Conservation (phyloP, 2,329 filamentous ascomycete genomes). For the Pestalotiopsis sp. region DNA sequence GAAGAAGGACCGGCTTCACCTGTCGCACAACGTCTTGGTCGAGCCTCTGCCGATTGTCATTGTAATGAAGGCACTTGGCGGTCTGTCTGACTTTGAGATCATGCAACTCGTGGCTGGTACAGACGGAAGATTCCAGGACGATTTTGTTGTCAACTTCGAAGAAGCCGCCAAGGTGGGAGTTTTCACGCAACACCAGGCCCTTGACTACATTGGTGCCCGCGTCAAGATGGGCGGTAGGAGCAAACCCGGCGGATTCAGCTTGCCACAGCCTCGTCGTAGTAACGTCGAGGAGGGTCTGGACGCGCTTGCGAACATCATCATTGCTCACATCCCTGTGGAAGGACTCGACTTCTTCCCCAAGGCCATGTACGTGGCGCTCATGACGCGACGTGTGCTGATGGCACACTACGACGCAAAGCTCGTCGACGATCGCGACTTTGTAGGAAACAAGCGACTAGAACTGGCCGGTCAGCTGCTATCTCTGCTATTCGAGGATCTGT, state of each 20-base stretch:
- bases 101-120: slow-evolving; percentile 86
- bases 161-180: slow-evolving; percentile 83
- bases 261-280: slow-evolving; percentile 66
- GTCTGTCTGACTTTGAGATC: slow-evolving; percentile 94
- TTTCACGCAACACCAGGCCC: slow-evolving; percentile 90
- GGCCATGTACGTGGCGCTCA: slow-evolving; percentile 92
- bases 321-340: slow-evolving; percentile 91
- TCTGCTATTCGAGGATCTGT: slow-evolving; percentile 93
- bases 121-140: slow-evolving; percentile 88
- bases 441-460: slow-evolving; percentile 95
- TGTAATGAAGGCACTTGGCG: slow-evolving; percentile 88
- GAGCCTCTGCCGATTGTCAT: slow-evolving; percentile 97
- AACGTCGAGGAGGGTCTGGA: slow-evolving; percentile 91
- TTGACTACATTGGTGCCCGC: slow-evolving; percentile 86
- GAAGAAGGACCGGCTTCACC: slow-evolving; percentile 88
- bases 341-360: slow-evolving; percentile 97
- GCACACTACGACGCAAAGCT: slow-evolving; percentile 85
- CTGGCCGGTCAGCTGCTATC: slow-evolving; percentile 93
- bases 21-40: slow-evolving; percentile 90
- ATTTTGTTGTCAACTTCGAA: slow-evolving; percentile 94
- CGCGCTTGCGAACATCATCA: slow-evolving; percentile 87
- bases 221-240: slow-evolving; percentile 82
- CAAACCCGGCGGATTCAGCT: slow-evolving; percentile 51
- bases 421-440: slow-evolving; percentile 95
- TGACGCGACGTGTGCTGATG: slow-evolving; percentile 96